Base-by-base conservation (phyloP, 1,284 basidiomycete species). In the Papiliotrema laurentii region DNA sequence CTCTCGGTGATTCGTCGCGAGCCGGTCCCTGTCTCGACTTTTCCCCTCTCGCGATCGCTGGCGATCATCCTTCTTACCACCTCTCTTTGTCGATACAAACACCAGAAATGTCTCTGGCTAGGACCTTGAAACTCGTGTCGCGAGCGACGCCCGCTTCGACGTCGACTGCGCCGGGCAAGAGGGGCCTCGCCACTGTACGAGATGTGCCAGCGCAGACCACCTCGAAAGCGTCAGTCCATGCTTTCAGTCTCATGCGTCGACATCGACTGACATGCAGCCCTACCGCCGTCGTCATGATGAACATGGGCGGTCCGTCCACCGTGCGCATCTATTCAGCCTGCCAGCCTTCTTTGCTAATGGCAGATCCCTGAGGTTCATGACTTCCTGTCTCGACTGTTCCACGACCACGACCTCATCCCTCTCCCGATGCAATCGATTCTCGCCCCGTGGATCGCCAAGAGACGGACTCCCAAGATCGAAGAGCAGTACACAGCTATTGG, bases 231-330 rank as follows among this genome's bases (percentile, higher is more conserved):
- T 42, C 25, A 40, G 16, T 38, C 35, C 7, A 22, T 30, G 5
- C 25, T n/a, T n/a, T 31, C 33, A 24, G 45, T 45, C 25, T 28
- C 33, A 42, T 50, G n/a, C 41, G 47, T 28, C 28, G 27, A 30
- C 18, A n/a, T n/a, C n/a, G n/a, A n/a, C 4, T 28, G 5, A 5
- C 24, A 19, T 43, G 21, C 16, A 53, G 50, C 9, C 40, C 43
- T 35, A 47, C 50, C 26, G 94, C 87, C 34, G 81, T 98, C 52
- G 88, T 98, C 28, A 89, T 98, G 86, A 80, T 98, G 77, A 98
- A 97, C 75, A 97, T 98, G 94, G 94, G 94, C 40, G 94, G 94
- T 0, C 94, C 94, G 10, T 83, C 87, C 35, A 96, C 90, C 43
- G 89, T 89, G 67, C 63, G 83, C 71, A n/a, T 21, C 4, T 25